Percentiles rank a stretch among this genome's conserved stretches.
phyloP scores from a whole-genome alignment of 2,329 filamentous ascomycete species.

The Talaromyces sp. region DNA sequence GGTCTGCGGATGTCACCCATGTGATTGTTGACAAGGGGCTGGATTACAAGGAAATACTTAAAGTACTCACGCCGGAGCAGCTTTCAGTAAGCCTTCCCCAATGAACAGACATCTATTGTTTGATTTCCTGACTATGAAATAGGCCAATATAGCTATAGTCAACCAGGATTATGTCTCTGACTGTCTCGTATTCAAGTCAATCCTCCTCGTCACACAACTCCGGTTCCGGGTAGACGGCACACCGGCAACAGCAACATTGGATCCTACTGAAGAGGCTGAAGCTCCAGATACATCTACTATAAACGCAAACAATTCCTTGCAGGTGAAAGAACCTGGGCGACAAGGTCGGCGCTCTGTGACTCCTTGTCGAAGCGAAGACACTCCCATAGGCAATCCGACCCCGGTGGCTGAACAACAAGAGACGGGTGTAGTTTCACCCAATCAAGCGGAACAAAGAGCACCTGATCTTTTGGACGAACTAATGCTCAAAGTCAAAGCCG shows the following conservation, averaged over 20 bases:
- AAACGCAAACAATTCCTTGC: conserved; percentile 24
- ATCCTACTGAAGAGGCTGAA: background rate
- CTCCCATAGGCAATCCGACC: conserved; percentile 3
- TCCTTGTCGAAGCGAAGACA: conserved; percentile 21
- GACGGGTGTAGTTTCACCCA: background rate
- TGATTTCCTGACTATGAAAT: conserved; percentile 22
- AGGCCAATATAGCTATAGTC: conserved; percentile 53
- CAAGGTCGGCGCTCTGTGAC: conserved; percentile 23
- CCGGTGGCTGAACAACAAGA: conserved; percentile 16
- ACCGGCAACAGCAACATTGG: background rate
- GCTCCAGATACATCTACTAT: background rate
- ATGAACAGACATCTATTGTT: background rate
- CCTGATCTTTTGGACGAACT: conserved; percentile 62
- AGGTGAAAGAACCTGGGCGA: conserved; percentile 30
- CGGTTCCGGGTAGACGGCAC: conserved; percentile 46
- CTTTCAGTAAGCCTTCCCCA: conserved; percentile 48
- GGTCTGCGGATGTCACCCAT: conserved; percentile 65
- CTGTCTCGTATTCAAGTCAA: conserved; percentile 58
- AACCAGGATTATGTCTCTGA: conserved; percentile 69
- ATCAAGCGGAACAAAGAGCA: conserved; percentile 5
- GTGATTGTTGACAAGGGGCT: conserved; percentile 73
- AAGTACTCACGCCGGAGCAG: conserved; percentile 50
- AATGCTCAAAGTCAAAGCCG: conserved; percentile 62
- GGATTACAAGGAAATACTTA: conserved; percentile 62
- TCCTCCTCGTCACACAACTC: conserved; percentile 60